Conservation (phyloP, 202 grass and related monocot genomes). For the Bolboschoenoplectus hybrid region DNA sequence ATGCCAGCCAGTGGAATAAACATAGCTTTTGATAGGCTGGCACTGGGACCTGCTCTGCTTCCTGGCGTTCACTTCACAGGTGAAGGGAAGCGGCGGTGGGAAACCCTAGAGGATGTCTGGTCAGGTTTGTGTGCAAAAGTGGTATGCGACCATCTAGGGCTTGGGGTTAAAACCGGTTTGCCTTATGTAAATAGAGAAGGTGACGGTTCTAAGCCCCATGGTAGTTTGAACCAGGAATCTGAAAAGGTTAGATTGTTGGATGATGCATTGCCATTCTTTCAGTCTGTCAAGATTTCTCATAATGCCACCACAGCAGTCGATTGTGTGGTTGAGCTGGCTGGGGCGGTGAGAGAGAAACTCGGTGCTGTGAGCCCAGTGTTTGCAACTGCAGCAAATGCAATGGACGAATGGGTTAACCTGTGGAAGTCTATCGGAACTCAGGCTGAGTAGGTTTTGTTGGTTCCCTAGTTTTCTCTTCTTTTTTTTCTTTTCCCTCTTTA, state of each 20-base stretch:
- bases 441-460: conserved; percentile 40
- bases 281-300: conserved; percentile 54
- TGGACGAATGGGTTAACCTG: conserved; percentile 83
- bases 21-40: conserved; percentile 86
- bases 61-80: conserved; percentile 68
- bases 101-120: conserved; percentile 89
- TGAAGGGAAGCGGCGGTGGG: conserved; percentile 83
- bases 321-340: conserved; percentile 75
- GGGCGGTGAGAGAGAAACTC: conserved; percentile 62
- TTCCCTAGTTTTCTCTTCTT: not conserved
- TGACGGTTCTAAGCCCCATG: conserved; percentile 59
- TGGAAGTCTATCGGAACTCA: conserved; percentile 69
- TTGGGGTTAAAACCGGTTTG: conserved; percentile 80
- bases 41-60: conserved; percentile 69
- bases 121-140: conserved; percentile 81
- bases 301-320: conserved; percentile 58
- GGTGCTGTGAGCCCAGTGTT: conserved; percentile 61
- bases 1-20: conserved; percentile 88
- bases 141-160: conserved; percentile 69
- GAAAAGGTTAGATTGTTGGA: conserved; percentile 89
- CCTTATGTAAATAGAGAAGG: conserved; percentile 84
- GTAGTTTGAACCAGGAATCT: conserved; percentile 76
- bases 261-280: conserved; percentile 73
- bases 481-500: not conserved
- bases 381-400: conserved; percentile 60